Evolutionary conservation across 306 rosid species (phyloP), one percentile per base, ranked within the genome.

Genomic region (Trifolium dubium): DNA sequence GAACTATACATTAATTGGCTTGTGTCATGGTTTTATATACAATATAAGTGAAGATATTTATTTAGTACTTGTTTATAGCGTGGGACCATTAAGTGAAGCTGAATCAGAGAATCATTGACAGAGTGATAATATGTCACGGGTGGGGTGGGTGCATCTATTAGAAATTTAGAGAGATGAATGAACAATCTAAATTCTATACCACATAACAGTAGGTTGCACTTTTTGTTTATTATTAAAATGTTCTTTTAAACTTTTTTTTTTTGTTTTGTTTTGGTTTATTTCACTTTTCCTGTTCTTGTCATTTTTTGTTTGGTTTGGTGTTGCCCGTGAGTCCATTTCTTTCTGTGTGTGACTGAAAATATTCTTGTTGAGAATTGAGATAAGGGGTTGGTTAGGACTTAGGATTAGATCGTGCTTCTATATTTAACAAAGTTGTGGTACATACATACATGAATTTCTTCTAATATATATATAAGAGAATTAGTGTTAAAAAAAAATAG

Each of bases 291-390:
- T 87, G 75, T 77, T 75, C 82, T 82, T 80, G 84, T 83, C 77
- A 67, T 64, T 75, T 64, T 71, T 85, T 85, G 84, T 82, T 84
- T 88, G 89, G 84, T 78, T 84, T 86, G 84, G 86, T 79, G 82
- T 61, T 86, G 89, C 96, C 95, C 96, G 92, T 94, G 95, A 89
- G 85, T 51, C 73, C 68, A 72, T 78, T 84, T 81, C 71, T 78
- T 58, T 59, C 66, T 87, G 85, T 76, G 46, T 65, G 46, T 60
- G 84, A 78, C 10, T 83, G 72, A 74, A 76, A 71, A 89, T 86
- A 81, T 86, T 86, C 82, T 70, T 64, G 49, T 10, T 17, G 69
- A 23, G 23, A 23, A 23, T 23, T 23, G 23, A 23, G 23, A 23
- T 23, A 23, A 23, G 23, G 23, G 23, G 23, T 23, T 23, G 23